These are phyloP conservation scores for Eucalyptus leucophloia DNA, from an alignment of 345 rosid genomes.

Conservation along the genomic window DNA sequence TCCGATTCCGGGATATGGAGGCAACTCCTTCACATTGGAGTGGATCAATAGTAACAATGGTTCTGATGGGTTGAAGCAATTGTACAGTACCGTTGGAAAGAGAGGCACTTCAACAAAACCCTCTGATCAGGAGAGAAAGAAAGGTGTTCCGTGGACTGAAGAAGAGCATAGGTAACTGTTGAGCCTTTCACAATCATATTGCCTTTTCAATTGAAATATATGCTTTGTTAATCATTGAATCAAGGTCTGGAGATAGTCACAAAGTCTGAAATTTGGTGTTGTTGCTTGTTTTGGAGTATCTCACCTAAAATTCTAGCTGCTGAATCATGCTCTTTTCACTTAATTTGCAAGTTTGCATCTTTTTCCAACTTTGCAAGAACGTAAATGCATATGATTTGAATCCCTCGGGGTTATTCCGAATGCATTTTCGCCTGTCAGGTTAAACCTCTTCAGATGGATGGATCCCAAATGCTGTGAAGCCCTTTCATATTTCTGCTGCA, in stretches of 20 bases:
- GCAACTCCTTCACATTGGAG: slow-evolving; percentile 77
- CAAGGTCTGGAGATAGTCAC: neutral
- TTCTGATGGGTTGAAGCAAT: slow-evolving; percentile 31
- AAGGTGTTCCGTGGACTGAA: slow-evolving; percentile 99
- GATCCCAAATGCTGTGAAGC: neutral
- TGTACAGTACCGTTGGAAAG: slow-evolving; percentile 47
- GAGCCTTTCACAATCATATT: neutral
- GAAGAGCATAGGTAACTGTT: slow-evolving; percentile 86
- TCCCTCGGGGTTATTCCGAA: neutral
- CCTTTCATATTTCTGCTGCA: neutral
- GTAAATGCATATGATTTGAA: neutral
- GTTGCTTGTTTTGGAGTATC: neutral
- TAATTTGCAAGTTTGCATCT: neutral
- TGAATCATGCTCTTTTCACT: neutral
- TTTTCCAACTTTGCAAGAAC: neutral
- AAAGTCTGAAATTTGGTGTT: neutral
- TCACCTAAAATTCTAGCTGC: neutral
- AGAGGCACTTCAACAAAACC: slow-evolving; percentile 44
- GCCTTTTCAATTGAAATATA: neutral
- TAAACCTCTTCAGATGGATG: neutral
- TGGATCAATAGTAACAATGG: slow-evolving; percentile 31
- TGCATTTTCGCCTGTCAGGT: neutral
- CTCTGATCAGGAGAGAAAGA: slow-evolving; percentile 89
- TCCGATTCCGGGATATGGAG: slow-evolving; percentile 68
- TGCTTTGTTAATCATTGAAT: neutral